These are phyloP conservation scores for Cladosporium sp. DNA, from an alignment of 2,329 filamentous ascomycete species.

Conservation along the genomic window DNA sequence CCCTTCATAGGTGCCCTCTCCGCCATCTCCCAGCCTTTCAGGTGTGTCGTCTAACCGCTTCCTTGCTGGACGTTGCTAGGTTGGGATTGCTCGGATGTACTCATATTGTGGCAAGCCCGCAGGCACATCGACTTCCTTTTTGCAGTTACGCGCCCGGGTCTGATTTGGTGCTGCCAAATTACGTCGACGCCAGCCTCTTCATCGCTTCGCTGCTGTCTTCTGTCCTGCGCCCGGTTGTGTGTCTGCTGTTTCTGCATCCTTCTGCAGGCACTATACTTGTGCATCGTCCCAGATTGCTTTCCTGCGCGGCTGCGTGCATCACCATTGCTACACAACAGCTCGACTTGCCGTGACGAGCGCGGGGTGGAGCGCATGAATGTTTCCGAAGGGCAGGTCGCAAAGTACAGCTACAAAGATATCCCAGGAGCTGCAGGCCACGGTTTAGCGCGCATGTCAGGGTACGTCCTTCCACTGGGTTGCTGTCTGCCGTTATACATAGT, in stretches of 20 bases:
- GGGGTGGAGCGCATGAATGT: neutral
- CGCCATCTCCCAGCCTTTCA: constrained; percentile 26
- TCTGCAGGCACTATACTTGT: constrained; percentile 23
- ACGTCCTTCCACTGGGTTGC: constrained; percentile 20
- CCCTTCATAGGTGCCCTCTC: constrained; percentile 25
- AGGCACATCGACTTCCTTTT: constrained; percentile 14
- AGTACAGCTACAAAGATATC: neutral
- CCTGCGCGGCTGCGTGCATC: neutral
- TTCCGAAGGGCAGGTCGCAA: neutral
- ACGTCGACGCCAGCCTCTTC: constrained; percentile 2
- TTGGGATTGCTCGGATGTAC: neutral
- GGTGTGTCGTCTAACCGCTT: constrained; percentile 27
- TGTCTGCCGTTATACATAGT: constrained; percentile 19
- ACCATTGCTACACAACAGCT: neutral
- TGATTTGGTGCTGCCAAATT: constrained; percentile 25
- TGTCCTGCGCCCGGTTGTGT: constrained; percentile 8
- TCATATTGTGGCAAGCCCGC: constrained; percentile 14
- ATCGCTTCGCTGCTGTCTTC: neutral
- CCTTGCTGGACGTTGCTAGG: constrained; percentile 15
- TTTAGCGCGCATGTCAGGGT: constrained; percentile 33
- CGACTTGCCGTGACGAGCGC: neutral
- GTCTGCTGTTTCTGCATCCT: constrained; percentile 20
- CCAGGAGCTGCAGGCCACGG: neutral
- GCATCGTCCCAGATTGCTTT: constrained; percentile 14
- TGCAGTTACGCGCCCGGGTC: constrained; percentile 27